Percentiles rank a stretch among this genome's conserved stretches.
These are phyloP conservation scores for Nicotiana obtusifolia DNA, from an alignment of 257 asterid genomes.

Conservation along the genomic window DNA sequence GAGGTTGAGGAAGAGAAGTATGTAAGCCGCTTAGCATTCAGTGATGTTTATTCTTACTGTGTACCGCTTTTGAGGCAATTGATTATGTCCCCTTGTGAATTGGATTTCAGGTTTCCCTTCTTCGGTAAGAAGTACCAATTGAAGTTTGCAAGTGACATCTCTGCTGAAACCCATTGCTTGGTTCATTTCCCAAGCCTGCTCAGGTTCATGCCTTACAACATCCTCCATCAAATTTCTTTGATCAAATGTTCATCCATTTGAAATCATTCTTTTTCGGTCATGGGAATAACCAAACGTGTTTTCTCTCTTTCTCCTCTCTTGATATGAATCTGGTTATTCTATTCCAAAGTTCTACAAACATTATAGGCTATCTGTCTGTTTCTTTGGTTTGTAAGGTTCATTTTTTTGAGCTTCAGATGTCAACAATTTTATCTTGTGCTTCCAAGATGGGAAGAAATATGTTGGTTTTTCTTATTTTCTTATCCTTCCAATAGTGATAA, in stretches of 20 bases:
- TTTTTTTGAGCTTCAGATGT: not conserved
- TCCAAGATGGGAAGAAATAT: not conserved
- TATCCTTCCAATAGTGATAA: not conserved
- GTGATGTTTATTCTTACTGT: slow-evolving; percentile 12
- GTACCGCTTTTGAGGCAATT: slow-evolving; percentile 14
- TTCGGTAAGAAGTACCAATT: slow-evolving; percentile 95
- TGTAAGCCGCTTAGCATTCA: slow-evolving; percentile 11
- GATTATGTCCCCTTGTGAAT: slow-evolving; percentile 17
- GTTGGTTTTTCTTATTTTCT: not conserved
- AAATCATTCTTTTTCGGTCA: not conserved
- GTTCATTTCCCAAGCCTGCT: slow-evolving; percentile 96
- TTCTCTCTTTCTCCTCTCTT: not conserved
- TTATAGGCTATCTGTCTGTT: not conserved
- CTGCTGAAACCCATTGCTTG: slow-evolving; percentile 77
- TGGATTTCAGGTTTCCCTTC: slow-evolving; percentile 74
- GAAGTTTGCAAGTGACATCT: slow-evolving; percentile 69
- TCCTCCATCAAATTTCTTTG: not conserved
- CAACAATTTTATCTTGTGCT: not conserved
- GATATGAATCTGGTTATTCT: not conserved
- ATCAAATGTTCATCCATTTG: not conserved
- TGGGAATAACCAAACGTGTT: not conserved
- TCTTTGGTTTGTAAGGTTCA: not conserved
- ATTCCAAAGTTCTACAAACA: not conserved
- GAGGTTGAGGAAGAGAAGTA: slow-evolving; percentile 99
- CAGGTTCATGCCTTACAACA: slow-evolving; percentile 44